Evolutionary conservation across 345 rosid genomes (phyloP).

Genomic region (Rhodamnia argentea): DNA sequence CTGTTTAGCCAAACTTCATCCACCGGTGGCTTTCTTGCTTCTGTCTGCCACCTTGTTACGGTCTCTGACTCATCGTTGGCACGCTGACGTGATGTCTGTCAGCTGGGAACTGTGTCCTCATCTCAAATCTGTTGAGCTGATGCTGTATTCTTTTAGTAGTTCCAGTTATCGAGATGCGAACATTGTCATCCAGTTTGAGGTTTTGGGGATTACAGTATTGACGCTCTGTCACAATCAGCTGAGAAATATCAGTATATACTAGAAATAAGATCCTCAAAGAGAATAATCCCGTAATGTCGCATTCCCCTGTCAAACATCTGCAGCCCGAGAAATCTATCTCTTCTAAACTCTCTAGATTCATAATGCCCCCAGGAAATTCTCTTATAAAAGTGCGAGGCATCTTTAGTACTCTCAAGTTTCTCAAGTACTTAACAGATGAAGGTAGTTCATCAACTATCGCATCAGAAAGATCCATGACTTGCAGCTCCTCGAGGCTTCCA

Average conservation of each 20-base stretch:
- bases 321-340: not conserved
- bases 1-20: not conserved
- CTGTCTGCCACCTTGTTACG: not conserved
- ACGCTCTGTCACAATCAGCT: not conserved
- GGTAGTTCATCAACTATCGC: not conserved
- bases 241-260: not conserved
- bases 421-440: not conserved
- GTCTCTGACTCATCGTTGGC: not conserved
- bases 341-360: not conserved
- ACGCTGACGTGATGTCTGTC: not conserved
- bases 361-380: not conserved
- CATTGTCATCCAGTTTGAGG: not conserved
- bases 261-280: not conserved
- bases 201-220: not conserved
- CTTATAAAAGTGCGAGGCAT: not conserved
- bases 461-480: not conserved
- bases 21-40: not conserved
- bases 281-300: not conserved
- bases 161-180: not conserved
- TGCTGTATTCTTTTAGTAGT: not conserved
- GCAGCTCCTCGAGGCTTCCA: not conserved
- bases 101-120: not conserved
- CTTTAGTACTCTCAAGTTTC: not conserved
- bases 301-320: not conserved
- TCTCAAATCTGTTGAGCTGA: not conserved